A percentile compares a stretch with the other conserved stretches of the same genome.
Evolutionary conservation across 768 basidiomycete species (phyloP).

Genomic region (Candolleomyces aberdarensis): DNA sequence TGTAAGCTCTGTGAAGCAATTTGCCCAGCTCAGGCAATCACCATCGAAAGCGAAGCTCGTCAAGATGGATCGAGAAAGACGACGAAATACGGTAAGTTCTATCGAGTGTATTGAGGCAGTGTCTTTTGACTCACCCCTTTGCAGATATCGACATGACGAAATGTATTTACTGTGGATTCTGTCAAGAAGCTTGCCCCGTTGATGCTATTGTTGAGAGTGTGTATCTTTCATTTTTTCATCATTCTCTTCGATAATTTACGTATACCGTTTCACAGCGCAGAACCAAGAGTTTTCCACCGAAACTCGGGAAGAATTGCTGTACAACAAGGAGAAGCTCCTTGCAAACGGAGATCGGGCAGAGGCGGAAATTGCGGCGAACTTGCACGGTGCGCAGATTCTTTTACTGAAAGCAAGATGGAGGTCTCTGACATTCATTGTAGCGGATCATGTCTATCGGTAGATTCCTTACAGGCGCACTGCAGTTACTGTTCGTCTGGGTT

Average conservation of each 20-base stretch:
- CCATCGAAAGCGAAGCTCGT: constrained; percentile 96
- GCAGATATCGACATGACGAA: constrained; percentile 99
- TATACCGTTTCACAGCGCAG: constrained; percentile 58
- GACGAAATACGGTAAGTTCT: constrained; percentile 84
- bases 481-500: background rate
- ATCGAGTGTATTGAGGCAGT: constrained; percentile 1
- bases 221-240: constrained; percentile 26
- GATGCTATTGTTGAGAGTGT: constrained; percentile 99
- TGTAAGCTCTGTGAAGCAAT: constrained; percentile 99
- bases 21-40: constrained; percentile 98
- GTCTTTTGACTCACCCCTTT: constrained; percentile 3
- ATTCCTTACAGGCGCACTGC: background rate
- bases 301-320: constrained; percentile 95
- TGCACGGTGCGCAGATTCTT: constrained; percentile 53
- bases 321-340: constrained; percentile 98
- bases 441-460: constrained; percentile 85
- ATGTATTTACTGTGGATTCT: constrained; percentile 99
- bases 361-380: constrained; percentile 95
- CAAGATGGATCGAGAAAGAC: constrained; percentile 94
- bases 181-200: constrained; percentile 98
- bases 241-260: constrained; percentile 3
- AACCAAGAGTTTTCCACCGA: constrained; percentile 98
- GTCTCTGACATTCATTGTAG: constrained; percentile 36
- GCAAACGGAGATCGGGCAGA: constrained; percentile 96
- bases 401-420: constrained; percentile 14